phyloP scores from a whole-genome alignment of 192 early-diverging fungal species.

The Coemansia sp. region DNA sequence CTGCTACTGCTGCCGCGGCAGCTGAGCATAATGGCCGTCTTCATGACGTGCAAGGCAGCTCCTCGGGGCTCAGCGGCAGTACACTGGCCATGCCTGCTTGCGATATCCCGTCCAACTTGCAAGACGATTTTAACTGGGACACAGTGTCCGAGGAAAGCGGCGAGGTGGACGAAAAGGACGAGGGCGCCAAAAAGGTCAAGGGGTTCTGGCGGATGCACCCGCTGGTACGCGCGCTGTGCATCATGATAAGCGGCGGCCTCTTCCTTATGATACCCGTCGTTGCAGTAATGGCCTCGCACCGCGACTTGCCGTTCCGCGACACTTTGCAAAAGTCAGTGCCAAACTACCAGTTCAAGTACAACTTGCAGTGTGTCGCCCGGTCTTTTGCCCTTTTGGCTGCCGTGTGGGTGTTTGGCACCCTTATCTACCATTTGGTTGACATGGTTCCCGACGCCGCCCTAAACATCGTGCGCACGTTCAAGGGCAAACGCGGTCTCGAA shows the following conservation, averaged over 20 bases:
- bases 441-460: constrained; percentile 60
- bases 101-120: constrained; percentile 36
- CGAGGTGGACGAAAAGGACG: constrained; percentile 29
- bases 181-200: constrained; percentile 26
- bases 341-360: constrained; percentile 34
- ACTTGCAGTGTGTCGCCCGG: constrained; percentile 38
- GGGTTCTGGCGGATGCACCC: constrained; percentile 62
- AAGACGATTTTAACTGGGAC: constrained; percentile 59
- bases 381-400: constrained; percentile 56
- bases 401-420: constrained; percentile 55
- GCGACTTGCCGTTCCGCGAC: constrained; percentile 36
- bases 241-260: constrained; percentile 59
- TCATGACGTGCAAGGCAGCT: constrained; percentile 3
- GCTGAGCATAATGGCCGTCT: constrained; percentile 2
- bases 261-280: constrained; percentile 59
- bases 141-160: constrained; percentile 18
- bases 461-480: constrained; percentile 49
- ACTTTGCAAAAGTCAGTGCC: not conserved
- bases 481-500: constrained; percentile 52
- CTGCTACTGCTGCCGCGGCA: not conserved
- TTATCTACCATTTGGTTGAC: constrained; percentile 60
- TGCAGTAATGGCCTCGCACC: constrained; percentile 51
- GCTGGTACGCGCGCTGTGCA: constrained; percentile 56
- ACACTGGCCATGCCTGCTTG: constrained; percentile 40
- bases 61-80: constrained; percentile 27